phyloP scores from a whole-genome alignment of 2,329 filamentous ascomycete genomes.

The Hypoxylon sp. region DNA sequence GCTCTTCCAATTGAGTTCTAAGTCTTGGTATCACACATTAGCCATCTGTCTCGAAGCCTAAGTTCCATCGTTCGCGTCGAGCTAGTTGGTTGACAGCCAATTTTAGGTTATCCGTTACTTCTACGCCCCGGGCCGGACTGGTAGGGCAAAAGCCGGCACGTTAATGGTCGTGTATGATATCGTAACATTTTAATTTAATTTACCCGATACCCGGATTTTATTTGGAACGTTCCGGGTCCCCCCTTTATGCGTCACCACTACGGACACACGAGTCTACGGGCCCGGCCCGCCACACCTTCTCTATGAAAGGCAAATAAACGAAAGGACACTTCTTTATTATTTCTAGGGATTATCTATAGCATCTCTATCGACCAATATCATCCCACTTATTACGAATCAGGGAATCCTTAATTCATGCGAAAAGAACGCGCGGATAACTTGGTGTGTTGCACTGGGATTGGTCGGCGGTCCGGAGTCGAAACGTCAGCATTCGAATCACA shows the following conservation, averaged over 20 bases:
- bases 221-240: too few species aligned
- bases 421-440: constrained; percentile 5
- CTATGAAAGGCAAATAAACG: neutral
- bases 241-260: too few species aligned
- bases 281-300: too few species aligned
- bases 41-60: neutral
- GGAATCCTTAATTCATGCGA: neutral
- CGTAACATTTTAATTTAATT: too few species aligned
- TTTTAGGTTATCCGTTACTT: neutral
- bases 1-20: neutral
- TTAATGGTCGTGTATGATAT: neutral
- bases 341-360: neutral
- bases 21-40: neutral
- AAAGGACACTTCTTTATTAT: neutral
- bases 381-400: neutral
- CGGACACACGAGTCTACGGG: too few species aligned
- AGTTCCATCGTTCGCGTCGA: neutral
- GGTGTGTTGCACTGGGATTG: neutral
- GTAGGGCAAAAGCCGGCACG: neutral
- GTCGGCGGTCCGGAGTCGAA: neutral
- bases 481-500: constrained; percentile 5
- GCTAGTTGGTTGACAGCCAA: neutral
- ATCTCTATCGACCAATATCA: neutral
- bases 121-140: neutral
- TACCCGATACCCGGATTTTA: too few species aligned